phyloP scores from a whole-genome alignment of 768 basidiomycete genomes.

The Rubroboletus satanas region DNA sequence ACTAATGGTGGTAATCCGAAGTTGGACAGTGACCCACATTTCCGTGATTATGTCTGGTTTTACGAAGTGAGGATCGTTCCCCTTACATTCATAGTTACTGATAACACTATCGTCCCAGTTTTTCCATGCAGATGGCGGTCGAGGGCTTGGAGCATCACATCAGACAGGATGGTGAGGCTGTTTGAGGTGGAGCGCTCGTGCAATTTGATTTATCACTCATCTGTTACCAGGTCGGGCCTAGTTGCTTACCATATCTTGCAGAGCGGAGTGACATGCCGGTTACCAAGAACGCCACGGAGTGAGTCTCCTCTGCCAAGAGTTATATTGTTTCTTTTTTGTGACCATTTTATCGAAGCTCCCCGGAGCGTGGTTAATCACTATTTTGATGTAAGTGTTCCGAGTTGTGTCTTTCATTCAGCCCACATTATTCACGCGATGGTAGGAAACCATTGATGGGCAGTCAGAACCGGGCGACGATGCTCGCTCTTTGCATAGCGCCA shows the following conservation, averaged over 20 bases:
- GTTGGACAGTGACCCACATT: conserved; percentile 89
- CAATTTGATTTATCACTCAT: neutral
- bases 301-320: conserved; percentile 29
- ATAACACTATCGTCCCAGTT: conserved; percentile 46
- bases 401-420: neutral
- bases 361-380: conserved; percentile 85
- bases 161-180: conserved; percentile 88
- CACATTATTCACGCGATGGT: conserved; percentile 2
- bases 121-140: conserved; percentile 92
- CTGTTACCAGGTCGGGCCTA: conserved; percentile 64
- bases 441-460: conserved; percentile 72
- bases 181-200: neutral
- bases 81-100: neutral
- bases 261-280: conserved; percentile 80
- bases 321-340: neutral
- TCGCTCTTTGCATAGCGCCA: conserved; percentile 57
- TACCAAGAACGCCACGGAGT: conserved; percentile 95
- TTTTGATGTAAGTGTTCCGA: conserved; percentile 70
- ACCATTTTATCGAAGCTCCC: conserved; percentile 53
- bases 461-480: conserved; percentile 76
- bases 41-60: conserved; percentile 96
- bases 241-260: conserved; percentile 91
- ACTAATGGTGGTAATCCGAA: conserved; percentile 88
- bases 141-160: conserved; percentile 94
- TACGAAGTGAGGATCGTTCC: conserved; percentile 60